Conservation (phyloP, 345 rosid species). For the Brassica juncea region DNA sequence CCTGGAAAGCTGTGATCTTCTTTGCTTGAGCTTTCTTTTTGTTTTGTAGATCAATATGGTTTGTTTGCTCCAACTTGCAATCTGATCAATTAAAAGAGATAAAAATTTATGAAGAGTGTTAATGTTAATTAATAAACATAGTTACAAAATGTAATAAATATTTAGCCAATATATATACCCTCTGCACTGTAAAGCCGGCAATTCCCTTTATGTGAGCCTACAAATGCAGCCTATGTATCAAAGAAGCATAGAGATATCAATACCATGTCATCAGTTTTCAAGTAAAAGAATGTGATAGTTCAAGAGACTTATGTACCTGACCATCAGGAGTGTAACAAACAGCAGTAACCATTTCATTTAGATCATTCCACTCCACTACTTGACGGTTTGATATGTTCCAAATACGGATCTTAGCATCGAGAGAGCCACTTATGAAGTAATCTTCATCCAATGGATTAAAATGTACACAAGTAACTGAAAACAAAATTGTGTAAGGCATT, state of each 20-base stretch:
- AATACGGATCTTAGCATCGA: conserved; percentile 85
- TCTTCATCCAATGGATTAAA: conserved; percentile 91
- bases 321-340: conserved; percentile 94
- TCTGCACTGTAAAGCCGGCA: conserved; percentile 67
- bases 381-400: conserved; percentile 76
- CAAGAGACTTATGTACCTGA: conserved; percentile 56
- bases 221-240: conserved; percentile 61
- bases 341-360: conserved; percentile 93
- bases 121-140: background rate
- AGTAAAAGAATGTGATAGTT: background rate
- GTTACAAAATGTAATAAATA: conserved; percentile 9
- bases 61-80: conserved; percentile 56
- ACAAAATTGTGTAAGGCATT: conserved; percentile 10
- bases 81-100: conserved; percentile 47
- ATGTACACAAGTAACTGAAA: conserved; percentile 88
- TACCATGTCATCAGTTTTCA: background rate
- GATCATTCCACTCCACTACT: conserved; percentile 84
- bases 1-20: conserved; percentile 96
- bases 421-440: conserved; percentile 94
- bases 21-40: conserved; percentile 63
- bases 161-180: conserved; percentile 47
- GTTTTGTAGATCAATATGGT: conserved; percentile 54
- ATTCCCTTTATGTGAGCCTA: conserved; percentile 85
- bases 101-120: background rate
- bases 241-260: conserved; percentile 14